Evolutionary conservation across 768 basidiomycete genomes (phyloP).

Genomic region (Rhizopogon rudus): DNA sequence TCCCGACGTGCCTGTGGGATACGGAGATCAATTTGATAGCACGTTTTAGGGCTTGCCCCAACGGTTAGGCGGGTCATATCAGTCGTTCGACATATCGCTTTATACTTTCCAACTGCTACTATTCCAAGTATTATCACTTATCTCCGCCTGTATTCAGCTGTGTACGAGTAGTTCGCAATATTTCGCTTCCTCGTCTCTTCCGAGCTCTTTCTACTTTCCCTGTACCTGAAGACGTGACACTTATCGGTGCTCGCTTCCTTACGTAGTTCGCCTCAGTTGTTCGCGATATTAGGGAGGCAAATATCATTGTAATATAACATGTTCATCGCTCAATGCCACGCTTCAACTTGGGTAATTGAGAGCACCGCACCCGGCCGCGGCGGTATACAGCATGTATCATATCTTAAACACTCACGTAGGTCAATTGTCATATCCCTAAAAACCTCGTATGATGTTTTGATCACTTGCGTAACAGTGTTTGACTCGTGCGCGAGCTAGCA

Average conservation of each 20-base stretch:
- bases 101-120: neutral
- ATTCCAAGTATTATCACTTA: neutral
- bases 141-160: neutral
- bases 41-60: slow-evolving; percentile 7
- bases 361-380: no score
- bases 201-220: neutral
- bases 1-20: slow-evolving; percentile 25
- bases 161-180: neutral
- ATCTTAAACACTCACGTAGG: no score
- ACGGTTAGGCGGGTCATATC: neutral
- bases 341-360: no score
- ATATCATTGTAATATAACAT: no score
- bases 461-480: no score
- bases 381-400: no score
- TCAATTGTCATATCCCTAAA: no score
- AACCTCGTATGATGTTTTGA: no score
- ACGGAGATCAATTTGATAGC: slow-evolving; percentile 16
- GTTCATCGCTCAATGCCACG: no score
- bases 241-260: neutral
- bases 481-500: no score
- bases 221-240: neutral
- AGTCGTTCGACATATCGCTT: neutral
- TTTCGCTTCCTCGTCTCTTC: neutral
- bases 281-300: neutral
- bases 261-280: neutral